Evolutionary conservation across 1,139 yeast genomes (phyloP).

Genomic region (Blastobotrys apis): DNA sequence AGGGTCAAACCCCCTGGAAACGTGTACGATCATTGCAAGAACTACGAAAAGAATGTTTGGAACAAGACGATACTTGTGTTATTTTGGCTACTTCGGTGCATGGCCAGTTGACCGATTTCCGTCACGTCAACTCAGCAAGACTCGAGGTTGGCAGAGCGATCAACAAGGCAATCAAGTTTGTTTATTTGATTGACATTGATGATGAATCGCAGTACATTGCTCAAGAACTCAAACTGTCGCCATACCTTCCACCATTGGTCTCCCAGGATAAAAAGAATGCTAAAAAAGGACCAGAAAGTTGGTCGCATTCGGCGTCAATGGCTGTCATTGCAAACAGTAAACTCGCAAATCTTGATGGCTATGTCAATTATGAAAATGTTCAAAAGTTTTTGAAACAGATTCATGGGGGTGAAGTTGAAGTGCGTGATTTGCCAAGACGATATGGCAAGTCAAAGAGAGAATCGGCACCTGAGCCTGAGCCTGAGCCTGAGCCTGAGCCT

Average conservation of each 20-base stretch:
- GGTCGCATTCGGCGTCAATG: slow-evolving; percentile 13
- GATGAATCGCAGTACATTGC: slow-evolving; percentile 20
- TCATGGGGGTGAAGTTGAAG: slow-evolving; percentile 1
- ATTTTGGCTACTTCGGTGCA: slow-evolving; percentile 16
- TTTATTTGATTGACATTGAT: slow-evolving; percentile 19
- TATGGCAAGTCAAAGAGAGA: no score
- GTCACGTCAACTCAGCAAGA: slow-evolving; percentile 14
- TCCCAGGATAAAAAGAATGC: slow-evolving; percentile 6
- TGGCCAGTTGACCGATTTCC: slow-evolving; percentile 13
- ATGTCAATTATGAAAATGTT: slow-evolving; percentile 4
- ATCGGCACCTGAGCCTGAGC: no score
- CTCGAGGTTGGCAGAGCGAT: slow-evolving; percentile 9
- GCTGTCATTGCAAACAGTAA: slow-evolving; percentile 3
- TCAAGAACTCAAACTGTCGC: slow-evolving; percentile 21
- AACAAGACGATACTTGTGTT: slow-evolving; percentile 10
- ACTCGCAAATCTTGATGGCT: slow-evolving; percentile 9
- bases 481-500: no score
- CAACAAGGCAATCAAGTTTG: slow-evolving; percentile 21
- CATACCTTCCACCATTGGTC: no score
- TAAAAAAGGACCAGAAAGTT: slow-evolving; percentile 13
- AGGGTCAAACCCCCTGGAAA: slow-evolving; percentile 6
- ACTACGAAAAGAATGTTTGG: slow-evolving; percentile 14
- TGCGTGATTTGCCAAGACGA: slow-evolving; percentile 7
- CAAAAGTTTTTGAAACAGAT: slow-evolving; percentile 5
- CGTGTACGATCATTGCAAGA: slow-evolving; percentile 13